Conservation (phyloP, 192 early-diverging fungal genomes). For the Hyaloraphidium curvatum region DNA sequence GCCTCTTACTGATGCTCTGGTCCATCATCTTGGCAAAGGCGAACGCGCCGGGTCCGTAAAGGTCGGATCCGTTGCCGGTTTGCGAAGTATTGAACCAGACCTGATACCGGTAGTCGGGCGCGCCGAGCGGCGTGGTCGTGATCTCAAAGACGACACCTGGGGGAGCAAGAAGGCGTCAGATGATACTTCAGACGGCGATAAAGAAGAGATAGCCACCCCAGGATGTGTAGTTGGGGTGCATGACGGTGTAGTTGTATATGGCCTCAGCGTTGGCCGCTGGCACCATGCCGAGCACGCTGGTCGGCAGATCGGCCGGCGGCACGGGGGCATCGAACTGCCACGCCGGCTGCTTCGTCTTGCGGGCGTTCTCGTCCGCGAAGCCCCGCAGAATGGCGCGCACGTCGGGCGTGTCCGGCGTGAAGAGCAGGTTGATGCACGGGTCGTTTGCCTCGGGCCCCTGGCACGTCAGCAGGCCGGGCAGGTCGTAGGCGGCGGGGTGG, state of each 20-base stretch:
- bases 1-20: constrained; percentile 38
- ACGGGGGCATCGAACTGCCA: background rate
- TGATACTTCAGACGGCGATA: background rate
- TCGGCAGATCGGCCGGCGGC: constrained; percentile 4
- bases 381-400: background rate
- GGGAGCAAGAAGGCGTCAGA: background rate
- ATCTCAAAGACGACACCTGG: constrained; percentile 16
- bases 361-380: background rate
- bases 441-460: background rate
- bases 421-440: constrained; percentile 43
- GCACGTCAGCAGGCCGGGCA: constrained; percentile 20
- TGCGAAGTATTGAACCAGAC: constrained; percentile 50
- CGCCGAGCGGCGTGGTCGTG: constrained; percentile 13
- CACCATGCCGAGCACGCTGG: constrained; percentile 22
- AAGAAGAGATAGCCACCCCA: constrained; percentile 22
- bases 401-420: constrained; percentile 14
- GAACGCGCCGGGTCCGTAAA: constrained; percentile 35
- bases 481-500: constrained; percentile 21
- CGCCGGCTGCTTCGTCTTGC: background rate
- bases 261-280: constrained; percentile 30
- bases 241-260: constrained; percentile 48
- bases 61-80: constrained; percentile 35
- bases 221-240: constrained; percentile 41
- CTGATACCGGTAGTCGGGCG: constrained; percentile 46
- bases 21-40: constrained; percentile 43